Evolutionary conservation across 495 filamentous ascomycete species (phyloP), one percentile per base, ranked within the genome.

Genomic region (Aspergillus steynii): DNA sequence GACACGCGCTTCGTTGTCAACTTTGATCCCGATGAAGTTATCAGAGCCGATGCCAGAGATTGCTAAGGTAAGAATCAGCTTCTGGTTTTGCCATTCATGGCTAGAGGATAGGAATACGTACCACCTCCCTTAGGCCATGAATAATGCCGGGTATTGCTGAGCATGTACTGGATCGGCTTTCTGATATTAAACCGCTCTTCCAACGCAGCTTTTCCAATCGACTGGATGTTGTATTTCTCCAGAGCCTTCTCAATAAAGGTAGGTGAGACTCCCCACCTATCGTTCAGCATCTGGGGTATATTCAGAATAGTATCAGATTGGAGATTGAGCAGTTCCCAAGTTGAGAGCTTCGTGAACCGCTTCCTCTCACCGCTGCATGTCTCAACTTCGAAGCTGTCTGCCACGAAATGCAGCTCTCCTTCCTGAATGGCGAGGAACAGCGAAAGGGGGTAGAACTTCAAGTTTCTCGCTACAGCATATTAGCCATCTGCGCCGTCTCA

Each of bases 401-500:
- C 58, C 26, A 80, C 55, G 62, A 75, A 76, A 0, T 67, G 47
- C 12, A 81, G 63, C 0, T 56, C 56, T 25, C 70, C 65, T 4
- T 62, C 61, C 20, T 72, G 62, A 27, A 81, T 78, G 5, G 80
- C 77, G 26, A 65, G 56, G 4, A 58, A 55, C 28, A 82, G 57
- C 5, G 79, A 71, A 28, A 79, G 64, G 1, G 80, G 77, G 56
- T 81, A 82, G 63, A 79, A 82, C 48, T 81, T 82, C 37, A 82
- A 61, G 47, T 81, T 83, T 14, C 78, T 72, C 20, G 78, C 76
- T 72, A 60, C 5, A 37, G 9, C 5, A 12, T 7, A 37, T 7
- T 10, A 37, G 9, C 5, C 34, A 20, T 20, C 20, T 20, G 20
- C 20, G 20, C 20, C 20, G 20, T 20, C 20, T 20, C 20, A 20